Base-by-base conservation (phyloP, 306 rosid genomes). In the Psophocarpus tetragonolobus region DNA sequence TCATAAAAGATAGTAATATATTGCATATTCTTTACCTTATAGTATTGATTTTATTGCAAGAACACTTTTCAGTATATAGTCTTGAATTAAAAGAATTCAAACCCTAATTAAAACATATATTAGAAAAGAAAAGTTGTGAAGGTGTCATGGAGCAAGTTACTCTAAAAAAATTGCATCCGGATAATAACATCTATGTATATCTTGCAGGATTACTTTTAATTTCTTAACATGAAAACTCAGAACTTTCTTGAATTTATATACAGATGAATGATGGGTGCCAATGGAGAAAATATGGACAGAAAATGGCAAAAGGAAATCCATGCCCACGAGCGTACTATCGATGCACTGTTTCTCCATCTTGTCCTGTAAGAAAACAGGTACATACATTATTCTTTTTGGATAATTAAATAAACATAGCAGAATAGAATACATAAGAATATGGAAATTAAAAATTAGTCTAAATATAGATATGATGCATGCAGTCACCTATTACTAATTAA, bases 211-310 rank as follows among this genome's bases (percentile, higher is more conserved):
- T 0, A 12, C 41, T 5, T 30, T 69, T 8, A 21, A 24, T 6
- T 68, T 23, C 14, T 29, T 14, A 14, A 14, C 33, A 1, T 35
- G 6, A 27, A 54, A 18, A 26, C 5, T 33, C 41, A 18, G 5
- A 39, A 13, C n/a, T 71, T 61, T 39, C 0, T 41, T 20, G 21
- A 66, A 29, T 63, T 51, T 1, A 4, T 23, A 26, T 12, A 12
- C 79, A 92, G 97, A 85, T 93, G 90, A 82, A 87, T 23, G 97
- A 93, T 44, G 97, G 97, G 2, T 89, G 97, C 4, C 96, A 93
- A 77, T 93, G 97, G 97, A 82, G 97, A 79, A 93, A 93, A 79
- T 93, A 93, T 65, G 97, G 97, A 4, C 97, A 93, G 69, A 90
- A 93, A 77, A 90, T 81, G 57, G 90, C 97, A 2, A 93, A 93